Percentiles rank a stretch among this genome's conserved stretches.
Evolutionary conservation across 192 early-diverging fungal species (phyloP).

Genomic region (Coemansia sp.): DNA sequence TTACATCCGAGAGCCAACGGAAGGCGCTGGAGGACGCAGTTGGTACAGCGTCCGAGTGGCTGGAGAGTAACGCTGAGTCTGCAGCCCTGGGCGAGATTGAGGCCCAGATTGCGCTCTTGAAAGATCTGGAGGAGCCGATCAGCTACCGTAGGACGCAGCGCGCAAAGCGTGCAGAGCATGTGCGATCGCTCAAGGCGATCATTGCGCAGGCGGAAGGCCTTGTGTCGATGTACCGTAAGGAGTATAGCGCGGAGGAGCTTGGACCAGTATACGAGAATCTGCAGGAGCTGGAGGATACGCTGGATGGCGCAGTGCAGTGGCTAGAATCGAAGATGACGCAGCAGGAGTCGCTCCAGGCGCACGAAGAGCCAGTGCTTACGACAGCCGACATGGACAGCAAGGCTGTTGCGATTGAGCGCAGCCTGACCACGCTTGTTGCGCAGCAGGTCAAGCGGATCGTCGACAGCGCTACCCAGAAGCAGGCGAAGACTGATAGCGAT

Average conservation of each 20-base stretch:
- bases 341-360: conserved; percentile 59
- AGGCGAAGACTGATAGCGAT: background rate
- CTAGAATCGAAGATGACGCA: conserved; percentile 57
- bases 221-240: conserved; percentile 16
- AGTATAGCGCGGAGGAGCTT: conserved; percentile 60
- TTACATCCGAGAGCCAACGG: conserved; percentile 74
- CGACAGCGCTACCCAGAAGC: conserved; percentile 1
- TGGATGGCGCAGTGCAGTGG: conserved; percentile 59
- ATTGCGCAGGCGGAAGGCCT: conserved; percentile 56
- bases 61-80: conserved; percentile 75
- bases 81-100: conserved; percentile 56
- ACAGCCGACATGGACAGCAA: conserved; percentile 58
- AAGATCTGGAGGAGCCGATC: conserved; percentile 51
- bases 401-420: conserved; percentile 53
- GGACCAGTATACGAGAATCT: conserved; percentile 38
- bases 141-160: conserved; percentile 56
- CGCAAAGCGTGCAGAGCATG: conserved; percentile 57
- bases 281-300: conserved; percentile 54
- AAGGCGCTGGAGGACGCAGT: conserved; percentile 59
- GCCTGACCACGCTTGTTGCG: conserved; percentile 56
- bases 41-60: conserved; percentile 73
- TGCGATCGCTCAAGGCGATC: conserved; percentile 46
- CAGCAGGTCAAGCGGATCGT: conserved; percentile 60
- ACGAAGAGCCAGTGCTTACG: conserved; percentile 67
- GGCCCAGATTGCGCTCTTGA: conserved; percentile 39